These are phyloP conservation scores for Stagonosporopsis cucurbitacearum DNA, from an alignment of 2,329 filamentous ascomycete species.

Conservation along the genomic window DNA sequence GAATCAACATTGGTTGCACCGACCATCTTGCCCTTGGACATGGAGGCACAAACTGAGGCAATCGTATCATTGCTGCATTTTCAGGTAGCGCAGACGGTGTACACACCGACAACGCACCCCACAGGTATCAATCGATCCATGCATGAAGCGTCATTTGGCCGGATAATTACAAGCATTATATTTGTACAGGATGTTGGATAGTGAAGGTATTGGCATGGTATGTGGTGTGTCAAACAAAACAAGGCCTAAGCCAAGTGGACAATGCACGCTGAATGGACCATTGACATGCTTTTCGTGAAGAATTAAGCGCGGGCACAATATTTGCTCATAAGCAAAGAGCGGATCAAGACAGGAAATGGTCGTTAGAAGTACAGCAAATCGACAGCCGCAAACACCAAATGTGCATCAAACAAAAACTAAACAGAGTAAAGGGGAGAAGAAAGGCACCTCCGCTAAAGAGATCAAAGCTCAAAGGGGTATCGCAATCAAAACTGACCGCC, in stretches of 20 bases:
- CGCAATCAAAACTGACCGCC: constrained; percentile 24
- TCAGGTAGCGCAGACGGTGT: neutral
- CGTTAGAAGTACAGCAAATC: constrained; percentile 1
- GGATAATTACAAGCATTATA: constrained; percentile 1
- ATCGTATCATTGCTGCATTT: neutral
- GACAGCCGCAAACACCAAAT: constrained; percentile 1
- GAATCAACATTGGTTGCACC: neutral
- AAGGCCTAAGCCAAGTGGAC: neutral
- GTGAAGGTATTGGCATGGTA: neutral
- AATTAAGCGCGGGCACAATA: neutral
- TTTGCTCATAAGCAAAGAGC: neutral
- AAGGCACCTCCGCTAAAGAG: constrained; percentile 20
- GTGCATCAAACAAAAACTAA: neutral
- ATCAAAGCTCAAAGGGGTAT: constrained; percentile 24
- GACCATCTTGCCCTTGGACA: neutral
- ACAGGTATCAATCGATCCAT: neutral
- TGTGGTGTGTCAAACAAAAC: neutral
- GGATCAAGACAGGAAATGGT: neutral
- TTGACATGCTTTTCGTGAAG: neutral
- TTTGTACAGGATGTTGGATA: constrained; percentile 1
- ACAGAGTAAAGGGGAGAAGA: neutral
- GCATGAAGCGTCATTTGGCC: neutral
- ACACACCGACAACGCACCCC: neutral
- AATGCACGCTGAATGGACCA: constrained; percentile 2
- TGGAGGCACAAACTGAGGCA: neutral